phyloP scores from a whole-genome alignment of 2,329 filamentous ascomycete species.

The Botrytis porri region DNA sequence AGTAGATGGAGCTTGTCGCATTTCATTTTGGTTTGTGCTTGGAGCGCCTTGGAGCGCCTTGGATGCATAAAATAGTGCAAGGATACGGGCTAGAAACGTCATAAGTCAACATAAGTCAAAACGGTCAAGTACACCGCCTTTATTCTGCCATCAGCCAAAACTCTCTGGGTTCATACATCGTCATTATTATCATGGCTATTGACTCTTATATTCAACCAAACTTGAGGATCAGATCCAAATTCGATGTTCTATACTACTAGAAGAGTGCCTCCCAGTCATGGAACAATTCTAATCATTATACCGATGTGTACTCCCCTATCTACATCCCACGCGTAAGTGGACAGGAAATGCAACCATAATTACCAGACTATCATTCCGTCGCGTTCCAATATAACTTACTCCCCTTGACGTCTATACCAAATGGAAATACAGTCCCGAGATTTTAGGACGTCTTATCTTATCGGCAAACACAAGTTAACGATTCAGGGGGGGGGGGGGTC shows the following conservation, averaged over 20 bases:
- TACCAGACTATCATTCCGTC: too few species aligned
- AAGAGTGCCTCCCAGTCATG: neutral
- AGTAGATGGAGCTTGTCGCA: neutral
- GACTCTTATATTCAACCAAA: neutral
- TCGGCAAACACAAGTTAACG: neutral
- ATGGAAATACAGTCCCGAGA: neutral
- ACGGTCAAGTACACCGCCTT: neutral
- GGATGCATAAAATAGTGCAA: constrained; percentile 12
- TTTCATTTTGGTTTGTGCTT: neutral
- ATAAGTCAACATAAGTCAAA: constrained; percentile 2
- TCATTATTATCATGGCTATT: too few species aligned
- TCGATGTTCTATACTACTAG: neutral
- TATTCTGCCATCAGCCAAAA: neutral
- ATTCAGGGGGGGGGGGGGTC: neutral
- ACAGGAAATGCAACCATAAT: too few species aligned
- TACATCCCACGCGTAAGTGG: too few species aligned
- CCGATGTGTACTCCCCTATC: too few species aligned
- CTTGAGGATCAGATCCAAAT: neutral
- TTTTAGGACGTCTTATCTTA: neutral
- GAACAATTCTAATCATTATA: too few species aligned
- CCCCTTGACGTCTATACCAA: neutral
- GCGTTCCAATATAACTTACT: too few species aligned
- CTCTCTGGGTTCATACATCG: too few species aligned
- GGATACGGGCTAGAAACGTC: constrained; percentile 9
- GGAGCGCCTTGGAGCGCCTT: too few species aligned